Conservation (phyloP, 2,329 filamentous ascomycete genomes). For the Aspergillus awamori region DNA sequence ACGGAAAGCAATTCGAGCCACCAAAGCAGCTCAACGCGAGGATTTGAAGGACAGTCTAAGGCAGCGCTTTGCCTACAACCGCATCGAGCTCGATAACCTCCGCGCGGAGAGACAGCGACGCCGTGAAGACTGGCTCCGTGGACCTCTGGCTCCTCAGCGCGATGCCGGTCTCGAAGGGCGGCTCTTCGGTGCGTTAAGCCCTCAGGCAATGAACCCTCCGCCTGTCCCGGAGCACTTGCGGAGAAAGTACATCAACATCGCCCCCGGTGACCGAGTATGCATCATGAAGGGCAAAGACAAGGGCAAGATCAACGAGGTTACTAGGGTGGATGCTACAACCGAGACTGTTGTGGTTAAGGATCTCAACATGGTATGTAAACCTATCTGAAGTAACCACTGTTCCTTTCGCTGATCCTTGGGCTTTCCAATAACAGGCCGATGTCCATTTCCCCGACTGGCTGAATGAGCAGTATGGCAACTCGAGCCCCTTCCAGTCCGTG, state of each 20-base stretch:
- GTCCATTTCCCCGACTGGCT: constrained; percentile 45
- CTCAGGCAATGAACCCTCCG: constrained; percentile 40
- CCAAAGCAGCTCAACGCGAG: constrained; percentile 44
- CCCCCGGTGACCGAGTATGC: constrained; percentile 76
- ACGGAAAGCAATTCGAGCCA: constrained; percentile 48
- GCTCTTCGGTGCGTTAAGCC: constrained; percentile 61
- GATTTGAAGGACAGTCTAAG: constrained; percentile 36
- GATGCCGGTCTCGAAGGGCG: constrained; percentile 65
- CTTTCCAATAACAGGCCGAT: constrained; percentile 39
- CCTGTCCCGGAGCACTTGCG: constrained; percentile 44
- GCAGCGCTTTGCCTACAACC: constrained; percentile 36
- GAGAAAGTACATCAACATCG: constrained; percentile 62
- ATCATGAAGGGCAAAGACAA: constrained; percentile 76
- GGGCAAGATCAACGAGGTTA: constrained; percentile 79
- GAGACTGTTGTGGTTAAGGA: constrained; percentile 65
- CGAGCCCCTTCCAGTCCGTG: constrained; percentile 50
- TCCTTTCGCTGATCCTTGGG: not conserved
- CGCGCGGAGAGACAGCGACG: constrained; percentile 59
- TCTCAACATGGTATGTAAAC: constrained; percentile 60
- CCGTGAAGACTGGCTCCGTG: constrained; percentile 76
- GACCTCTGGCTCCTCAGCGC: constrained; percentile 74
- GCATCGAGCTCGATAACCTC: constrained; percentile 41
- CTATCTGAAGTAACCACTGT: constrained; percentile 4
- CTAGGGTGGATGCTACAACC: constrained; percentile 55
- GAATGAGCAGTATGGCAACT: constrained; percentile 39